Conservation (phyloP, 2,329 filamentous ascomycete species). For the Bipolaris sorokiniana region DNA sequence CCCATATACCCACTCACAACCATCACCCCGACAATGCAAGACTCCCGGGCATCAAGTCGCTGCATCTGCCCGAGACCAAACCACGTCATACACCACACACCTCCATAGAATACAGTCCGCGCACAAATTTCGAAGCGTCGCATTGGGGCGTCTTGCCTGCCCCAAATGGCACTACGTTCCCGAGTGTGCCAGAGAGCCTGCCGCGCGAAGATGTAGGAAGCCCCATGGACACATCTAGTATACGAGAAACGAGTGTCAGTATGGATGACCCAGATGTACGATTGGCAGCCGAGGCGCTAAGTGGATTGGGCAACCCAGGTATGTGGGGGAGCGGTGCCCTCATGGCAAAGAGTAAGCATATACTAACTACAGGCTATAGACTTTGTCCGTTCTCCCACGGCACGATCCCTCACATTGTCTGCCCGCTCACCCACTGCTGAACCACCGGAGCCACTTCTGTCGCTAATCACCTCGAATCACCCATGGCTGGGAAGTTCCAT, state of each 20-base stretch:
- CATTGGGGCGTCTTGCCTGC: constrained; percentile 40
- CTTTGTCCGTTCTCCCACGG: constrained; percentile 51
- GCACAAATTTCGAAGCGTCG: constrained; percentile 23
- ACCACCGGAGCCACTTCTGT: constrained; percentile 76
- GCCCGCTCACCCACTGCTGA: constrained; percentile 54
- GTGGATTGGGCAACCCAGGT: constrained; percentile 58
- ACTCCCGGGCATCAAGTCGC: constrained; percentile 54
- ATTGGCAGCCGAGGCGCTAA: constrained; percentile 58
- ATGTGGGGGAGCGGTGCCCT: constrained; percentile 23
- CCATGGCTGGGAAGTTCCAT: constrained; percentile 85
- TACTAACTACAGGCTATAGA: constrained; percentile 42
- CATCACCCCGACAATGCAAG: constrained; percentile 31
- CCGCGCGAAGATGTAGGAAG: constrained; percentile 48
- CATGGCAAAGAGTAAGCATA: constrained; percentile 11
- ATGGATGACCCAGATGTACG: constrained; percentile 58
- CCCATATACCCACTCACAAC: constrained; percentile 37
- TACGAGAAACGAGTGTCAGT: constrained; percentile 53
- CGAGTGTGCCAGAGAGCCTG: constrained; percentile 40
- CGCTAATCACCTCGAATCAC: constrained; percentile 85
- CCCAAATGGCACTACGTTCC: constrained; percentile 37
- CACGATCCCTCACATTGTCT: constrained; percentile 40
- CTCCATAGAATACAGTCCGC: constrained; percentile 47
- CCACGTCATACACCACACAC: constrained; percentile 33
- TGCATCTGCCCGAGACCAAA: constrained; percentile 48
- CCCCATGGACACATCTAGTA: constrained; percentile 53